Conservation (phyloP, 352 stramenopile genomes). For the Pythium scleroteichum region DNA sequence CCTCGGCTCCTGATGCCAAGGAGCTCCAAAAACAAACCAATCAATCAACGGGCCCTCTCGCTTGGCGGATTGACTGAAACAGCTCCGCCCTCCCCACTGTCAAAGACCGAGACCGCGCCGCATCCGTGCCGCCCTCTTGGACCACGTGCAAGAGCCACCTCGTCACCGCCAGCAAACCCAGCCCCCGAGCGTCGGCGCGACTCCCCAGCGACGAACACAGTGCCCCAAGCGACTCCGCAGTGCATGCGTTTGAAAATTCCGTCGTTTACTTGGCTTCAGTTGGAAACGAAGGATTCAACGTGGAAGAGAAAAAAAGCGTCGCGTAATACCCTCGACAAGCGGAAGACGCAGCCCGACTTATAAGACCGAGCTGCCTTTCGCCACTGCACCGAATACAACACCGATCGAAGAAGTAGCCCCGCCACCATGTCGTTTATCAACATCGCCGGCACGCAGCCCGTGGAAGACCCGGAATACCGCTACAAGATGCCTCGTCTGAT, state of each 20-base stretch:
- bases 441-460: slow-evolving; percentile 85
- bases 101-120: slow-evolving; percentile 8
- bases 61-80: slow-evolving; percentile 10
- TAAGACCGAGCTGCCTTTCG: slow-evolving; percentile 17
- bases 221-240: slow-evolving; percentile 40
- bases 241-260: slow-evolving; percentile 89
- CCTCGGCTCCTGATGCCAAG: slow-evolving; percentile 1
- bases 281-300: slow-evolving; percentile 72
- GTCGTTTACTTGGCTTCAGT: slow-evolving; percentile 49
- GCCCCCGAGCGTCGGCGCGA: slow-evolving; percentile 4
- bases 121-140: neutral
- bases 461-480: slow-evolving; percentile 95
- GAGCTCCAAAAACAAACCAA: slow-evolving; percentile 30
- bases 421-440: slow-evolving; percentile 88
- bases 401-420: neutral
- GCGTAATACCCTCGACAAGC: slow-evolving; percentile 30
- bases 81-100: slow-evolving; percentile 2
- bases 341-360: slow-evolving; percentile 35
- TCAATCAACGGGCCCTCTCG: slow-evolving; percentile 29
- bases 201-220: slow-evolving; percentile 5
- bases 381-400: neutral
- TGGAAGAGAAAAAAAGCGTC: slow-evolving; percentile 79
- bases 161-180: neutral
- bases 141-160: slow-evolving; percentile 2
- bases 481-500: slow-evolving; percentile 99